These are phyloP conservation scores for Limtongia smithiae DNA, from an alignment of 805 yeast genomes.

Conservation along the genomic window DNA sequence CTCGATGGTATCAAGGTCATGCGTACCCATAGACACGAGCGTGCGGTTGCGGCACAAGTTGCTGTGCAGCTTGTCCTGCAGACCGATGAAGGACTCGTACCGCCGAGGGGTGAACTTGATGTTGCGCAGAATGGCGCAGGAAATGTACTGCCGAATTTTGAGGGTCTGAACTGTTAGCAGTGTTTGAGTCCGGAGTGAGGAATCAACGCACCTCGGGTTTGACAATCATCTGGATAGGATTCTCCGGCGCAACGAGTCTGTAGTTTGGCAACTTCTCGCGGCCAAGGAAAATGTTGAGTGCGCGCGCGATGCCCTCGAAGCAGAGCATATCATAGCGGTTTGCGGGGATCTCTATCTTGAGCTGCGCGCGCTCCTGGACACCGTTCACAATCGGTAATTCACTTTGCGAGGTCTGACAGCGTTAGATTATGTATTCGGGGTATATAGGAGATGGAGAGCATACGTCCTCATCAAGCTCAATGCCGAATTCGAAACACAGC, in stretches of 20 bases:
- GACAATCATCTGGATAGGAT: constrained; percentile 63
- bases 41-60: constrained; percentile 97
- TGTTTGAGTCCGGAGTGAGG: neutral
- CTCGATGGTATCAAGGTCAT: constrained; percentile 75
- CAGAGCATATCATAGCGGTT: constrained; percentile 92
- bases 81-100: constrained; percentile 89
- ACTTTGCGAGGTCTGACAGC: constrained; percentile 26
- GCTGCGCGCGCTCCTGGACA: constrained; percentile 77
- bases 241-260: constrained; percentile 57
- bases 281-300: constrained; percentile 86
- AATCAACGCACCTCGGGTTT: constrained; percentile 50
- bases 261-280: constrained; percentile 60
- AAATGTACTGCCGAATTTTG: constrained; percentile 83
- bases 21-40: constrained; percentile 97
- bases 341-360: constrained; percentile 96
- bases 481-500: constrained; percentile 94
- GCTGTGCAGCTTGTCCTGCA: constrained; percentile 94
- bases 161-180: constrained; percentile 42
- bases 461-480: constrained; percentile 91
- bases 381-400: constrained; percentile 41
- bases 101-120: constrained; percentile 76
- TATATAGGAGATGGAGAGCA: neutral
- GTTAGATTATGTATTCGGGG: neutral
- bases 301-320: constrained; percentile 95
- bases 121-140: constrained; percentile 88